These are phyloP conservation scores for Plasmodium adleri DNA, from an alignment of 169 alveolate genomes.

Conservation along the genomic window DNA sequence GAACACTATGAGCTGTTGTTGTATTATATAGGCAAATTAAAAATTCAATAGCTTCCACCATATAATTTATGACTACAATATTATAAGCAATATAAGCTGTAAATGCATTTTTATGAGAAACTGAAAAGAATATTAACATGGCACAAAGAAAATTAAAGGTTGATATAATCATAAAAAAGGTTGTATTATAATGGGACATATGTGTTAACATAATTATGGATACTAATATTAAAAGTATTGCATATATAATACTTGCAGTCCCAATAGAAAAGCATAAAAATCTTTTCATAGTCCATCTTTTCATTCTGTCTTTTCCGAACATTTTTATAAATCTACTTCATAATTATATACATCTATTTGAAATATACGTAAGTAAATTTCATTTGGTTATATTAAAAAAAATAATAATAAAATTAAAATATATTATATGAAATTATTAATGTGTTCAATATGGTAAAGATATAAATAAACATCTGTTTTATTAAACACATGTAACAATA, in stretches of 20 bases:
- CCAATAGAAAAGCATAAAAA: slow-evolving; percentile 71
- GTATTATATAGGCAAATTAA: slow-evolving; percentile 60
- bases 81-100: slow-evolving; percentile 75
- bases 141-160: slow-evolving; percentile 50
- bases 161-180: slow-evolving; percentile 61
- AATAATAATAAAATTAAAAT: not conserved
- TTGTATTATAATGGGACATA: slow-evolving; percentile 62
- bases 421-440: not conserved
- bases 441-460: too few species aligned
- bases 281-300: slow-evolving; percentile 75
- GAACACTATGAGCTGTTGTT: slow-evolving; percentile 65
- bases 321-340: slow-evolving; percentile 24
- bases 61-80: slow-evolving; percentile 60
- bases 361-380: not conserved
- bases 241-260: slow-evolving; percentile 59
- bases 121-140: slow-evolving; percentile 38
- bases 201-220: slow-evolving; percentile 69
- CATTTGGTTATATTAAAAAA: not conserved
- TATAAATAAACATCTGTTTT: too few species aligned
- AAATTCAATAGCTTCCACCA: slow-evolving; percentile 65
- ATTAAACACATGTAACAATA: not conserved
- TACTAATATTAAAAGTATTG: slow-evolving; percentile 39
- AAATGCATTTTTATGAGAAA: slow-evolving; percentile 72
- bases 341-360: slow-evolving; percentile 1
- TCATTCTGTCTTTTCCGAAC: slow-evolving; percentile 54